Evolutionary conservation across 306 rosid species (phyloP), one percentile per base, ranked within the genome.

Genomic region (Gleditsia sinensis): DNA sequence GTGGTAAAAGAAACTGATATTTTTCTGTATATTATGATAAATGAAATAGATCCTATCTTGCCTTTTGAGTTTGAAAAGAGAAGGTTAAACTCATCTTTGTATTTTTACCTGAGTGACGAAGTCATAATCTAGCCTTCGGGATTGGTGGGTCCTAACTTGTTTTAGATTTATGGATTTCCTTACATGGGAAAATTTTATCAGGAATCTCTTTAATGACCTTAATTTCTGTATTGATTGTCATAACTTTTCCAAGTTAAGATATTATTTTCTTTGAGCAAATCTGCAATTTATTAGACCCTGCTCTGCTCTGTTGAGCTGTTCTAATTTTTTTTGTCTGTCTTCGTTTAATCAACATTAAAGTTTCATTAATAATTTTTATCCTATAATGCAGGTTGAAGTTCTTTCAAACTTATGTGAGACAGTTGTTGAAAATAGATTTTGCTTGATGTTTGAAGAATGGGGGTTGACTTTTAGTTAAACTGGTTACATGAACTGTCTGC

Each of bases 331-430:
- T 30, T 28, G 36, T 36, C 5, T 36, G 2, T 28, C 16, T 62
- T 70, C 24, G 25, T 80, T 67, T 32, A 54, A 9, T 71, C 57
- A 13, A 19, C 33, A 37, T 55, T 19, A 33, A 55, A 16, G 17
- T 50, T 55, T 39, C 13, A 48, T 27, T 75, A 34, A 42, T 33
- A 13, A 3, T 57, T 45, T 54, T 50, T 3, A 70, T 33, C 62
- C 19, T 34, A 25, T 40, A 39, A 12, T 67, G 83, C 89, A 86
- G 92, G 48, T 71, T 80, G 20, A 37, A 53, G 48, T 75, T 69
- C 76, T 51, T 63, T 53, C 12, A 34, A 56, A 24, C 50, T 13
- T 9, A 17, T 9, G 8, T 28, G 40, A 30, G 13, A 39, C 17
- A 39, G 39, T 72, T 20, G 3, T 51, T 43, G 27, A 30, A 19